phyloP scores from a whole-genome alignment of 2,329 filamentous ascomycete species.

The Botrytis fragariae region DNA sequence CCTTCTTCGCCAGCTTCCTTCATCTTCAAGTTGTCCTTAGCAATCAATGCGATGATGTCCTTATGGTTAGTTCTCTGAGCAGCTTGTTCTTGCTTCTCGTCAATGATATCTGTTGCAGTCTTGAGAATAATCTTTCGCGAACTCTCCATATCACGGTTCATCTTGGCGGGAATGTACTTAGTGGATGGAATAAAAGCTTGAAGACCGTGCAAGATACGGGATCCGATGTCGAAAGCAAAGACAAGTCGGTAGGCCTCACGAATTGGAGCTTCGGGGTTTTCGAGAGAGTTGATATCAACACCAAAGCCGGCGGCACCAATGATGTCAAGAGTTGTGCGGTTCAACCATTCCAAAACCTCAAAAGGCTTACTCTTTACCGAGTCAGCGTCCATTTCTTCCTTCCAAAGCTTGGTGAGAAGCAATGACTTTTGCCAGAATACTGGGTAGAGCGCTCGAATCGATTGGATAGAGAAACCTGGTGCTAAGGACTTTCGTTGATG shows the following conservation, averaged over 20 bases:
- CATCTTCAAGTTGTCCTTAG: conserved; percentile 43
- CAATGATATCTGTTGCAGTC: conserved; percentile 57
- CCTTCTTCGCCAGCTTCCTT: conserved; percentile 66
- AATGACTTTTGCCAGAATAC: conserved; percentile 47
- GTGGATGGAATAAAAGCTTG: conserved; percentile 44
- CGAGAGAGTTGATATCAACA: conserved; percentile 65
- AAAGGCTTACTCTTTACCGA: conserved; percentile 33
- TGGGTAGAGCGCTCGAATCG: conserved; percentile 78
- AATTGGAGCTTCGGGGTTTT: conserved; percentile 57
- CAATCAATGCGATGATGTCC: conserved; percentile 68
- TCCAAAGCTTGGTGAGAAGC: conserved; percentile 45
- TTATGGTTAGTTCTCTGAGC: conserved; percentile 51
- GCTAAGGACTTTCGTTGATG: conserved; percentile 70
- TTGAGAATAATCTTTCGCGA: conserved; percentile 61
- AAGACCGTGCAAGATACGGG: conserved; percentile 53
- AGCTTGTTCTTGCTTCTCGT: conserved; percentile 60
- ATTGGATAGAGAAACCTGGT: conserved; percentile 77
- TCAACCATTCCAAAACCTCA: conserved; percentile 51
- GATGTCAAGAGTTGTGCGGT: conserved; percentile 68
- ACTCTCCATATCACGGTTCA: conserved; percentile 63
- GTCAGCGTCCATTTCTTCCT: conserved; percentile 50
- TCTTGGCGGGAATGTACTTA: conserved; percentile 59
- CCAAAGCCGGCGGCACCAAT: conserved; percentile 70
- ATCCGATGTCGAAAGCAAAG: conserved; percentile 44
- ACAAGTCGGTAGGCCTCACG: conserved; percentile 52